Evolutionary conservation across 2,329 filamentous ascomycete genomes (phyloP).

Genomic region (Helminthosporium solani): DNA sequence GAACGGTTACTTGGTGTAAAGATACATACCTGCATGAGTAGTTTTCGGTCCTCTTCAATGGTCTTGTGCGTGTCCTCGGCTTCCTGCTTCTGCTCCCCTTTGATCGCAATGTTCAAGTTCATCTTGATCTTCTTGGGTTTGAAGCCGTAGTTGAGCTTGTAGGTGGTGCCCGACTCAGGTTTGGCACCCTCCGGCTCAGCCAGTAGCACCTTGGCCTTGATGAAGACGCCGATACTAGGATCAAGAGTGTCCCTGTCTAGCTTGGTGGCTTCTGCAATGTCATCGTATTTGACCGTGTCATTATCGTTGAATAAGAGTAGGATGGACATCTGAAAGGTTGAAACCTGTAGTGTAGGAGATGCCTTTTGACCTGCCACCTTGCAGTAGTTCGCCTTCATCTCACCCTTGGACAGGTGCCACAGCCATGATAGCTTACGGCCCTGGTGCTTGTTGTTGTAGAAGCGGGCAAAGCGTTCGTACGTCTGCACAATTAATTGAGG

Average conservation of each 20-base stretch:
- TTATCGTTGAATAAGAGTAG: conserved; percentile 91
- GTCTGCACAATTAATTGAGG: conserved; percentile 82
- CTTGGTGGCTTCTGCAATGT: conserved; percentile 79
- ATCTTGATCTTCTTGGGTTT: conserved; percentile 98
- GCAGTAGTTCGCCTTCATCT: conserved; percentile 91
- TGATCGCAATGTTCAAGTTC: conserved; percentile 92
- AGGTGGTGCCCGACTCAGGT: conserved; percentile 73
- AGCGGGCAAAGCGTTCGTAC: conserved; percentile 83
- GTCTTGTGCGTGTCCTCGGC: conserved; percentile 98
- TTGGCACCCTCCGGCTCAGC: conserved; percentile 72
- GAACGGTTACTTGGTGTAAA: not conserved
- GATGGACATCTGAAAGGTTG: conserved; percentile 96
- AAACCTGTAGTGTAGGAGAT: conserved; percentile 95
- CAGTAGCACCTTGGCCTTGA: conserved; percentile 88
- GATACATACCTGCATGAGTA: conserved; percentile 84
- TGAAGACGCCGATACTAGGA: conserved; percentile 77
- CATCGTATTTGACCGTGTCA: conserved; percentile 81
- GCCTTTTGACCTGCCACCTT: conserved; percentile 67
- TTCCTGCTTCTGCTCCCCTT: conserved; percentile 94
- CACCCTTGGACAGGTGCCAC: conserved; percentile 97
- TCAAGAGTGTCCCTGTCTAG: conserved; percentile 82
- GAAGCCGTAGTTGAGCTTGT: conserved; percentile 88
- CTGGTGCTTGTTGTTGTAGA: conserved; percentile 95
- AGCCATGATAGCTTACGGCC: conserved; percentile 96
- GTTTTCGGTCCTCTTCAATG: conserved; percentile 95